Percentiles rank a stretch among this genome's conserved stretches.
Conservation (phyloP, 129 eudicot species). For the Lactuca sativa region DNA sequence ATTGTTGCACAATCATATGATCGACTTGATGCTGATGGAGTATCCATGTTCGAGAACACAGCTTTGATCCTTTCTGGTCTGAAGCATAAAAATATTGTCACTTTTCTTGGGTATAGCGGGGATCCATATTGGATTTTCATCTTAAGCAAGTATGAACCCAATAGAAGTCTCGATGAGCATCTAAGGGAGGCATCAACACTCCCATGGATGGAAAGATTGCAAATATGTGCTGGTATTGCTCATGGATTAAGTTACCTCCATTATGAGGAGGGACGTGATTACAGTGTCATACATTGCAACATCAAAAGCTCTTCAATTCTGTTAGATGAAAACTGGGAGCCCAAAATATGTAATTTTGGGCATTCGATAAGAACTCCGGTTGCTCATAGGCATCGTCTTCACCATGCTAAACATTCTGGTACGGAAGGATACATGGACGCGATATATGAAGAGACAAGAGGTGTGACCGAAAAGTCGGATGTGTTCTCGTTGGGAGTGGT, state of each 20-base stretch:
- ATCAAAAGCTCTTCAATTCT: constrained; percentile 15
- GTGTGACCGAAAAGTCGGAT: constrained; percentile 4
- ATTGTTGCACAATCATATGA: no score
- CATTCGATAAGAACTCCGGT: not conserved
- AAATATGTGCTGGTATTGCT: constrained; percentile 15
- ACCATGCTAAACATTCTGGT: not conserved
- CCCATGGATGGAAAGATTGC: constrained; percentile 5
- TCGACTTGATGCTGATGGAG: no score
- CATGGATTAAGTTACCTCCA: constrained; percentile 11
- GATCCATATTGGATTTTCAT: not conserved
- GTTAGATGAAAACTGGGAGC: constrained; percentile 16
- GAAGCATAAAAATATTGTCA: not conserved
- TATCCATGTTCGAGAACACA: not conserved
- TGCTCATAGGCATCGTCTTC: constrained; percentile 9
- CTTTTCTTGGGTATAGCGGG: not conserved
- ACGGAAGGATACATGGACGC: constrained; percentile 8
- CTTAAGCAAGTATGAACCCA: not conserved
- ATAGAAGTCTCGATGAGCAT: constrained; percentile 2
- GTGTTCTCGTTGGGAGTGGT: constrained; percentile 21
- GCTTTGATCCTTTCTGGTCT: not conserved
- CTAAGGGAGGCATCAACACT: not conserved
- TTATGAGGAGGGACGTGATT: not conserved
- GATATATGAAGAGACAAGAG: constrained; percentile 4
- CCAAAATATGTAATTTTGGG: constrained; percentile 11
- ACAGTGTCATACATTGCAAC: constrained; percentile 13